Evolutionary conservation across 2,329 filamentous ascomycete genomes (phyloP).

Genomic region (Diaporthe velutina): DNA sequence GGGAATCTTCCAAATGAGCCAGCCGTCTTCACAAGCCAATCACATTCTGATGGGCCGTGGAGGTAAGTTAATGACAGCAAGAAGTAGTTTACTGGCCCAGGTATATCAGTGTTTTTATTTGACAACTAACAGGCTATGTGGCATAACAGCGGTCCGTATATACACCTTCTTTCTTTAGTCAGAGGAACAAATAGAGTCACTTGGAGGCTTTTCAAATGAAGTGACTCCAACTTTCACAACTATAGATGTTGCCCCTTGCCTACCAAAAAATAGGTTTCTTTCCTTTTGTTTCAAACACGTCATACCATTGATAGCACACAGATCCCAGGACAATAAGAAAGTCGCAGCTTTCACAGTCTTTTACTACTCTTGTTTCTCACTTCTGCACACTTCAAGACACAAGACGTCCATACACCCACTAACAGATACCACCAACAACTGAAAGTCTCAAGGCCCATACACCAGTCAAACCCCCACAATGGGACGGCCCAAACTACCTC

Average conservation of each 20-base stretch:
- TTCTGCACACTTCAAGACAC: too few relatives aligned
- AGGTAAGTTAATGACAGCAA: too few relatives aligned
- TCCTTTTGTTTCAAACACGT: too few relatives aligned
- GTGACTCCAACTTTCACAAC: background rate
- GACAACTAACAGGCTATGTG: background rate
- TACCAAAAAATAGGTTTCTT: background rate
- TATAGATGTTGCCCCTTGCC: background rate
- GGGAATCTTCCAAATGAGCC: too few relatives aligned
- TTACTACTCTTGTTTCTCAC: background rate
- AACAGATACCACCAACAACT: background rate
- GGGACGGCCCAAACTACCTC: background rate
- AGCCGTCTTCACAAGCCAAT: too few relatives aligned
- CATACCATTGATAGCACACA: background rate
- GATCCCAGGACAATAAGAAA: background rate
- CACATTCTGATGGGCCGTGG: too few relatives aligned
- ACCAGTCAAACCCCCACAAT: too few relatives aligned
- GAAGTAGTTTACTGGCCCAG: too few relatives aligned
- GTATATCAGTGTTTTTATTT: background rate
- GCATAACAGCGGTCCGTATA: background rate
- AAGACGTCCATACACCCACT: background rate
- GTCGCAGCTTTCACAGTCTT: too few relatives aligned
- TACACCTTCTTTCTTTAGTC: background rate
- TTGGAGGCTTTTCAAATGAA: background rate
- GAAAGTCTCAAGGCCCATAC: too few relatives aligned
- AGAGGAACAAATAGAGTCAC: background rate